Percentiles rank a stretch among this genome's conserved stretches.
Evolutionary conservation across 805 yeast genomes (phyloP).

Genomic region (Pichia insulana): DNA sequence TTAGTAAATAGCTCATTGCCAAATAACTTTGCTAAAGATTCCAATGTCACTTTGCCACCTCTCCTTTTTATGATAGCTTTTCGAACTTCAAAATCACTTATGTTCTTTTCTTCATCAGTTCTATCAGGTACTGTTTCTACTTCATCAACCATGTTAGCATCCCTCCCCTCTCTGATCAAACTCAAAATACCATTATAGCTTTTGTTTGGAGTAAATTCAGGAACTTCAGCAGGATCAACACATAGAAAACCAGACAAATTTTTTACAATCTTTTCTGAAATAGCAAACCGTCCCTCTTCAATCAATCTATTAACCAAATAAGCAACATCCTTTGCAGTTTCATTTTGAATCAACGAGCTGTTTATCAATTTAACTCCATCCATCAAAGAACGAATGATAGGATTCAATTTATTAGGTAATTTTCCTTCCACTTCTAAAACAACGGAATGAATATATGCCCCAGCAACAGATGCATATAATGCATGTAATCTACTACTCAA

Average conservation of each 20-base stretch:
- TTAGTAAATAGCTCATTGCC: constrained; percentile 45
- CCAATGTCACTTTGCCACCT: constrained; percentile 73
- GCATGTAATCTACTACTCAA: constrained; percentile 43
- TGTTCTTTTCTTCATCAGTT: not conserved
- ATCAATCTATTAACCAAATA: constrained; percentile 53
- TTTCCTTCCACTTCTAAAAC: constrained; percentile 41
- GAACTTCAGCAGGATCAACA: constrained; percentile 93
- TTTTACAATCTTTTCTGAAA: constrained; percentile 81
- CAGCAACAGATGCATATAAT: constrained; percentile 67
- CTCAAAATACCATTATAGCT: constrained; percentile 55
- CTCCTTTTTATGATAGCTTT: constrained; percentile 74
- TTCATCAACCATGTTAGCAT: constrained; percentile 27
- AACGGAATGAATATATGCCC: constrained; percentile 36
- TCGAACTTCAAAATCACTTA: constrained; percentile 46
- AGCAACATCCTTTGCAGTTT: constrained; percentile 65
- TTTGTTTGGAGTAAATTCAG: constrained; percentile 71
- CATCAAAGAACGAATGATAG: constrained; percentile 84
- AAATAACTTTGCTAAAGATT: constrained; percentile 45
- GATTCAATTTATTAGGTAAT: constrained; percentile 82
- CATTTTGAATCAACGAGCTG: constrained; percentile 51
- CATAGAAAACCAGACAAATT: constrained; percentile 89
- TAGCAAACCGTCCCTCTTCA: constrained; percentile 50
- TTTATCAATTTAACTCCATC: constrained; percentile 80
- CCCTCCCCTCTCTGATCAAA: constrained; percentile 67
- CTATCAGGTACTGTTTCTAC: not conserved